Evolutionary conservation across 2,329 filamentous ascomycete species (phyloP), one percentile per base, ranked within the genome.

Genomic region (Talaromyces sp.): DNA sequence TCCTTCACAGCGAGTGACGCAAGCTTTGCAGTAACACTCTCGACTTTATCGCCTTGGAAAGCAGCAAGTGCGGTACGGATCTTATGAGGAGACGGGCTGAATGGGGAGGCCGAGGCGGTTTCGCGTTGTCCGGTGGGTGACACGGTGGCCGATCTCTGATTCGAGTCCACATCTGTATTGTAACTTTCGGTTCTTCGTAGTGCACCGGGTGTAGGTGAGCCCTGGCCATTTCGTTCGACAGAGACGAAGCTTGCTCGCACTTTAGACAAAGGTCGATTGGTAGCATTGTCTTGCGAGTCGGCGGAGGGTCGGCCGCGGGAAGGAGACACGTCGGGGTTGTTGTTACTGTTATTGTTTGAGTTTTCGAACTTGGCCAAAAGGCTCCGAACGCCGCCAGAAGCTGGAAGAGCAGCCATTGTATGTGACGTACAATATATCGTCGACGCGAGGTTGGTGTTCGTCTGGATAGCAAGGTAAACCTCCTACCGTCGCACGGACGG

Each of bases 351-450:
- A 70, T 87, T 85, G 75, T 84, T 86, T 78, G 87, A 90, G 75
- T 87, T 87, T 82, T 93, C 90, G 76, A 93, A 93, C 85, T 91
- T 92, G 73, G 90, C 90, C 72, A 89, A 85, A 70, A 93, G 86
- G 80, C 90, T 91, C 80, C 84, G 89, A 73, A 91, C 89, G 73
- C 86, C 87, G 74, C 87, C 88, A 73, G 76, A 66, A 39, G 69
- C 66, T 63, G 66, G 68, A 35, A 62, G 62, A 49, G 66, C 67
- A 37, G 66, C 63, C 60, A 68, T 68, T 62, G 43, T 50, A 14
- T 33, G 37, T n/a, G 22, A 22, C 2, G 14, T 31, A 45, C 35
- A 39, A 59, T 19, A 14, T 8, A 22, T 59, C 19, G 13, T 45
- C 16, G 56, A 59, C 35, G 33, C 39, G 59, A 50, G 58, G 33